Conservation (phyloP, 805 yeast species). For the Dipodascus geniculatus region DNA sequence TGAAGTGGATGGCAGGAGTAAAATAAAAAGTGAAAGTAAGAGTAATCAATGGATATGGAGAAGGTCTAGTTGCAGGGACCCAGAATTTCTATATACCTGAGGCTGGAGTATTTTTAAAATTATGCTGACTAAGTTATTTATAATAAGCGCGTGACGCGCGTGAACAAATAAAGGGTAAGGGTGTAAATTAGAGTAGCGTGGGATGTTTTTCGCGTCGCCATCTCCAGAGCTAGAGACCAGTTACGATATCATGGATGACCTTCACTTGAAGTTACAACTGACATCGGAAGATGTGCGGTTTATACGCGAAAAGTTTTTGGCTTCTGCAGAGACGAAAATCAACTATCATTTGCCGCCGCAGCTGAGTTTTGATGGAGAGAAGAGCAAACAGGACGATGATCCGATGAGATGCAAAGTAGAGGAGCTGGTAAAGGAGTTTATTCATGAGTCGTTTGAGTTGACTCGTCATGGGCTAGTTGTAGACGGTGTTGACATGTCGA, state of each 20-base stretch:
- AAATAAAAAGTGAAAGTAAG: no score
- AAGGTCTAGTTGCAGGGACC: background rate
- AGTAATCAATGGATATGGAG: background rate
- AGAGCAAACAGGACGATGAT: slow-evolving; percentile 33
- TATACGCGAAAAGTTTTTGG: slow-evolving; percentile 34
- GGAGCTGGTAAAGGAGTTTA: slow-evolving; percentile 23
- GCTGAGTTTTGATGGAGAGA: slow-evolving; percentile 27
- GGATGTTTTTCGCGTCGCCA: background rate
- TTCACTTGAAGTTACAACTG: slow-evolving; percentile 35
- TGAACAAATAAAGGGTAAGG: background rate
- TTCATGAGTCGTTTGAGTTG: slow-evolving; percentile 45
- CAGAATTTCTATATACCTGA: background rate
- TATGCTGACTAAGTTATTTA: background rate
- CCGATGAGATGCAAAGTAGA: slow-evolving; percentile 36
- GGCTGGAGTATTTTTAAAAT: no score
- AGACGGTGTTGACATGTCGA: slow-evolving; percentile 38
- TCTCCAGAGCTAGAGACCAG: slow-evolving; percentile 1
- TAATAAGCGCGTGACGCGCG: no score
- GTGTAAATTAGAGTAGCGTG: background rate
- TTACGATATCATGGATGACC: slow-evolving; percentile 15
- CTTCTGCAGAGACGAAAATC: slow-evolving; percentile 34
- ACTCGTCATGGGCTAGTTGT: slow-evolving; percentile 44
- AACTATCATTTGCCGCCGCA: slow-evolving; percentile 30
- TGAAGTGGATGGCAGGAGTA: no score
- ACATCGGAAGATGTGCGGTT: slow-evolving; percentile 41